Percentiles rank a stretch among this genome's conserved stretches.
These are phyloP conservation scores for Chimonanthus salicifolius DNA, from an alignment of 164 flowering plant genomes.

Conservation along the genomic window DNA sequence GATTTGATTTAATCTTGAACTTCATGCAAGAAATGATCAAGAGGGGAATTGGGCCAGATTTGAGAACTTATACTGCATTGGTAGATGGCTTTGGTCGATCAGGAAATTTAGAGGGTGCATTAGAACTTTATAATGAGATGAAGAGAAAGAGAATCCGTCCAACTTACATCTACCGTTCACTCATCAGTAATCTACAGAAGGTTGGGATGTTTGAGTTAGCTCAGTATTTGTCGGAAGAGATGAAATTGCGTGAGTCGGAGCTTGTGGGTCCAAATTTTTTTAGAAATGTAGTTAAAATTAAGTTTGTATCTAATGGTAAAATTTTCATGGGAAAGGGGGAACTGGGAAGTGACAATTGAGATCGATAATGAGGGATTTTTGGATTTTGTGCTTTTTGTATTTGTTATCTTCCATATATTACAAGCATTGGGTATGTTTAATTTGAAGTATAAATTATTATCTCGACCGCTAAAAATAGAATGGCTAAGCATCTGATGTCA, in stretches of 20 bases:
- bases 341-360: too few relatives aligned
- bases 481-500: too few relatives aligned
- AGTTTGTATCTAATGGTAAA: background rate
- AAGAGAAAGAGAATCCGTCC: constrained; percentile 50
- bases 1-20: constrained; percentile 49
- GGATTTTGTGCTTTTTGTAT: too few relatives aligned
- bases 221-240: constrained; percentile 40
- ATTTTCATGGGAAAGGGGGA: too few relatives aligned
- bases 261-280: constrained; percentile 60
- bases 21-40: constrained; percentile 52
- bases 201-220: constrained; percentile 62
- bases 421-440: too few relatives aligned
- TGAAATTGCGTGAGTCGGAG: constrained; percentile 39
- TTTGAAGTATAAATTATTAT: too few relatives aligned
- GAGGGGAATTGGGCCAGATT: constrained; percentile 65
- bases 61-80: constrained; percentile 72
- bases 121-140: constrained; percentile 67
- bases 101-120: constrained; percentile 59
- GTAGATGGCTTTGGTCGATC: constrained; percentile 70
- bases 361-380: too few relatives aligned
- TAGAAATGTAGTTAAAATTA: constrained; percentile 23
- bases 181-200: constrained; percentile 51
- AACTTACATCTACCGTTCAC: constrained; percentile 49
- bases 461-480: too few relatives aligned
- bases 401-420: too few relatives aligned